Conservation (phyloP, 1,139 yeast genomes). For the Kurtzmaniella quercitrusa region DNA sequence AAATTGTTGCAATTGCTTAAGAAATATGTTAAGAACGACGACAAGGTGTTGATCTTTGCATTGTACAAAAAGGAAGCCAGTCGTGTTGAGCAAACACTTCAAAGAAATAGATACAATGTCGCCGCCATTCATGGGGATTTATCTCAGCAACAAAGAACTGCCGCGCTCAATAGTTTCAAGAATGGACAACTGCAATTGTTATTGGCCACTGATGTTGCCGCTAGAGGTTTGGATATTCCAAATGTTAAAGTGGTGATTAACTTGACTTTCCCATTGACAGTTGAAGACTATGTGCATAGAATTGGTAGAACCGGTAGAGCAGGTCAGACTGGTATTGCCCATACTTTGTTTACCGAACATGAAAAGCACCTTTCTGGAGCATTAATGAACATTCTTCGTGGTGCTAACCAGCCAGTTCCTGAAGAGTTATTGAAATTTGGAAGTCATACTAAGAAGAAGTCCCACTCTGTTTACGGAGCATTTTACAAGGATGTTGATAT, state of each 20-base stretch:
- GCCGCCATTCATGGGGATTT: conserved; percentile 97
- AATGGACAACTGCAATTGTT: conserved; percentile 70
- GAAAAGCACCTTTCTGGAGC: conserved; percentile 98
- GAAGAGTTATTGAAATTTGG: conserved; percentile 94
- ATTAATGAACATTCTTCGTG: conserved; percentile 82
- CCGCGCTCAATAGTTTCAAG: conserved; percentile 82
- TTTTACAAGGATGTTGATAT: conserved; percentile 90
- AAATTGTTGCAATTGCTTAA: conserved; percentile 66
- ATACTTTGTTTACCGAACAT: conserved; percentile 92
- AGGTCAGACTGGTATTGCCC: conserved; percentile 91
- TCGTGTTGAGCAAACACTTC: conserved; percentile 75
- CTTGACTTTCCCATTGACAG: conserved; percentile 94
- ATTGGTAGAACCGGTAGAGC: conserved; percentile 99
- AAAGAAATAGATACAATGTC: conserved; percentile 70
- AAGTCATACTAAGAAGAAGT: conserved; percentile 95
- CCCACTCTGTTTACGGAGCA: conserved; percentile 95
- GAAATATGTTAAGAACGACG: conserved; percentile 73
- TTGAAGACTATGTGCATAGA: conserved; percentile 96
- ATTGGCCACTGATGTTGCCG: conserved; percentile 98
- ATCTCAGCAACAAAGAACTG: conserved; percentile 87
- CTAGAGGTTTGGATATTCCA: conserved; percentile 97
- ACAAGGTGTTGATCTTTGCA: conserved; percentile 87
- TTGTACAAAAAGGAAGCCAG: conserved; percentile 95
- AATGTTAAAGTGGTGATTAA: conserved; percentile 95
- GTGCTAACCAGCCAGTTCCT: conserved; percentile 96